Evolutionary conservation across 306 rosid species (phyloP), one percentile per base, ranked within the genome.

Genomic region (Trifolium subterraneum): DNA sequence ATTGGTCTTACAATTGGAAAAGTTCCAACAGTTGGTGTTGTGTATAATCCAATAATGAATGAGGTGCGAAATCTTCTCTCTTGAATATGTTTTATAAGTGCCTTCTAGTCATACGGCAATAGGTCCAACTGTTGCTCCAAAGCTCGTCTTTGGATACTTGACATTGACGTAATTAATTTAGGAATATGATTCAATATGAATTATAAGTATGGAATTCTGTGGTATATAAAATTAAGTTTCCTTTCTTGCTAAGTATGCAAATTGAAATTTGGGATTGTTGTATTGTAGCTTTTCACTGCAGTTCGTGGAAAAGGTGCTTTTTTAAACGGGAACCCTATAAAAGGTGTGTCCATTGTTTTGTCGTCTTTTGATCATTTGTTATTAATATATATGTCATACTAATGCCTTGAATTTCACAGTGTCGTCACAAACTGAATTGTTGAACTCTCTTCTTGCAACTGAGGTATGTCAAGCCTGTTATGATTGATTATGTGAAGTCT

Each of bases 1-100:
- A 92, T 95, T 52, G 99, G 99, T 83, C 93, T 95, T 74, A 92
- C 99, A 66, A 86, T 92, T 81, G 88, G 81, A 74, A 95, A 90
- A 83, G 74, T 73, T 83, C 98, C 99, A 36, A 78, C 87, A 13
- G 75, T 95, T 50, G 99, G 98, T 73, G 99, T 95, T 79, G 97
- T 92, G 77, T 92, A 92, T 92, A 95, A 95, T 86, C 99, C 99
- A 8, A 88, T 95, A 22, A 83, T 92, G 33, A 76, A 92, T 56
- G 98, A 95, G 97, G 99, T 94, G 75, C 78, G 90, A 55, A 69
- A 67, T 79, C 60, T 38, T 70, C 75, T 60, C 45, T 69, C 68
- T 20, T 29, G 45, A 0, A 38, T n/a, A 50, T 65, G 35, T 14
- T 68, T 71, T 64, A 45, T 66, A 62, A 44, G 56, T 60, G 44